phyloP scores from a whole-genome alignment of 257 asterid genomes.

The Rhazya stricta region DNA sequence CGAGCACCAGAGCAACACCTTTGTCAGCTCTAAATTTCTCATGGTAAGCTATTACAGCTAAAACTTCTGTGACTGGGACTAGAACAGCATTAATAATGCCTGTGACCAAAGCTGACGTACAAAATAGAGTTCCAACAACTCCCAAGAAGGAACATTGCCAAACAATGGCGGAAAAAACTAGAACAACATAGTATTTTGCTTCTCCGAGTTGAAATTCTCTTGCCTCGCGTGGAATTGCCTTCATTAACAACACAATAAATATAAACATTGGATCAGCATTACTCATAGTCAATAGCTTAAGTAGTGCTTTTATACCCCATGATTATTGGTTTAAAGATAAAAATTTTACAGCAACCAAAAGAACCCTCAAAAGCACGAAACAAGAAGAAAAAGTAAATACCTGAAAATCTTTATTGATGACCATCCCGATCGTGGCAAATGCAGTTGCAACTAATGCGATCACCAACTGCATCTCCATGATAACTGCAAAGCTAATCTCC shows the following conservation, averaged over 20 bases:
- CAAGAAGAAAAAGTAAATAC: too few species aligned
- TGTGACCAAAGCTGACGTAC: conserved; percentile 20
- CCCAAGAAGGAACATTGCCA: conserved; percentile 26
- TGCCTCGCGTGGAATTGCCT: conserved; percentile 22
- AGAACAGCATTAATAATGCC: conserved; percentile 12
- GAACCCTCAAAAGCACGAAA: too few species aligned
- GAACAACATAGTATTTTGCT: conserved; percentile 17
- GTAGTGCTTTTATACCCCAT: too few species aligned
- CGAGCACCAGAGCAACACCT: conserved; percentile 1
- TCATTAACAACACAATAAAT: neutral
- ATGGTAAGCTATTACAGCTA: conserved; percentile 22
- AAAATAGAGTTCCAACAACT: conserved; percentile 18
- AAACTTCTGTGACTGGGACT: conserved; percentile 21
- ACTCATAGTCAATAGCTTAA: too few species aligned
- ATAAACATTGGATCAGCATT: too few species aligned
- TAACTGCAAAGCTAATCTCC: too few species aligned
- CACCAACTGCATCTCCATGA: too few species aligned
- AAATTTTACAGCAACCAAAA: too few species aligned
- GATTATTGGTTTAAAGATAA: too few species aligned
- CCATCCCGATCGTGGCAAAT: too few species aligned
- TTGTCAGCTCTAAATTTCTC: conserved; percentile 19
- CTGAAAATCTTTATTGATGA: too few species aligned
- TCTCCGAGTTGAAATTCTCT: conserved; percentile 18
- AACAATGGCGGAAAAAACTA: conserved; percentile 12
- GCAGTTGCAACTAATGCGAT: too few species aligned